Conservation (phyloP, 345 rosid genomes). For the Boechera stricta region DNA sequence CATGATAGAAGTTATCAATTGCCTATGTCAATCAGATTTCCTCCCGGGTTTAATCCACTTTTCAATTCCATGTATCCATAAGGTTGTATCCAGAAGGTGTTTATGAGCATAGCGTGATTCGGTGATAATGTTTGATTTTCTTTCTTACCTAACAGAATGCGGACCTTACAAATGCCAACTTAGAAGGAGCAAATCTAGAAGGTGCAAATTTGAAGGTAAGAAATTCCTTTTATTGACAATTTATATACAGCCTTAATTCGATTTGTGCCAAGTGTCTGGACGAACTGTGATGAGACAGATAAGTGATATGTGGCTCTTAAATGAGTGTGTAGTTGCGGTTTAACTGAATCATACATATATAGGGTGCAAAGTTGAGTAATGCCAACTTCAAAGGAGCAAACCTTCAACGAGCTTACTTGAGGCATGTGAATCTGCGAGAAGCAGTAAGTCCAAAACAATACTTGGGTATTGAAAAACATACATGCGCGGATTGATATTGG, state of each 20-base stretch:
- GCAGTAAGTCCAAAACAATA: constrained; percentile 59
- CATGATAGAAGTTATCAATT: constrained; percentile 2
- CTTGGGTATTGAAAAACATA: not conserved
- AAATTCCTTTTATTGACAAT: not conserved
- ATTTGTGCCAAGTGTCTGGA: constrained; percentile 2
- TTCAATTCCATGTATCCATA: not conserved
- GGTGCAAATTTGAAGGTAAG: constrained; percentile 94
- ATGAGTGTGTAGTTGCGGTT: not conserved
- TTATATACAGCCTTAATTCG: constrained; percentile 6
- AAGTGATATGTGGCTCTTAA: not conserved
- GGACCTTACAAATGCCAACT: constrained; percentile 91
- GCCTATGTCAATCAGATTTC: constrained; percentile 1
- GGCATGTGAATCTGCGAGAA: constrained; percentile 83
- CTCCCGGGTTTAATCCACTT: not conserved
- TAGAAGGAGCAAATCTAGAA: constrained; percentile 93
- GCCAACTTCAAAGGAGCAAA: constrained; percentile 91
- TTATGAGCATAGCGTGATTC: constrained; percentile 9
- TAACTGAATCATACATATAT: constrained; percentile 35
- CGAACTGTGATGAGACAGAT: constrained; percentile 11
- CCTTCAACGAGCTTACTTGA: constrained; percentile 89
- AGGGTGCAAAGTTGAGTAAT: constrained; percentile 89
- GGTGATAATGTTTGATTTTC: constrained; percentile 12
- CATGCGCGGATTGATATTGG: not conserved
- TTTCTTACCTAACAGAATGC: constrained; percentile 62
- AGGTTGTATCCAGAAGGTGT: not conserved